Percentiles rank a stretch among this genome's conserved stretches.
Evolutionary conservation across 1,139 yeast genomes (phyloP).

Genomic region (Yamadazyma diddensiae): DNA sequence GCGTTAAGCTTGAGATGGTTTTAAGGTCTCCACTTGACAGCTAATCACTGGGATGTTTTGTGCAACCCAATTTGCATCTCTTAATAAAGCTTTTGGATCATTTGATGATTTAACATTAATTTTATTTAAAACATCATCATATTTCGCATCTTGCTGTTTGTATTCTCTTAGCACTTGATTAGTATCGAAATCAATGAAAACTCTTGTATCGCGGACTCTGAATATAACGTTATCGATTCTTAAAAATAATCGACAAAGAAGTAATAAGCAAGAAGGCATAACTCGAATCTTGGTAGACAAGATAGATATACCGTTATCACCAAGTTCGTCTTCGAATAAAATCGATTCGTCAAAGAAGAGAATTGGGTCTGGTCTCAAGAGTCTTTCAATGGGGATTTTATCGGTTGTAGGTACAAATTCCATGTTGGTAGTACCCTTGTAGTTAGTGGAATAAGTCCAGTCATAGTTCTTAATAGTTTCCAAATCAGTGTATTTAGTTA

Average conservation of each 20-base stretch:
- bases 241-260: conserved; percentile 74
- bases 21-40: conserved; percentile 12
- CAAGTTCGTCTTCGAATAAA: conserved; percentile 90
- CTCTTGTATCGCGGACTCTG: conserved; percentile 79
- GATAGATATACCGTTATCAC: conserved; percentile 89
- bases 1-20: background rate
- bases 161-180: conserved; percentile 70
- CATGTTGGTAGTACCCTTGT: conserved; percentile 55
- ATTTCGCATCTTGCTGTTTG: conserved; percentile 68
- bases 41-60: conserved; percentile 49
- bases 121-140: conserved; percentile 49
- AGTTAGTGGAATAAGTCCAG: conserved; percentile 91
- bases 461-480: conserved; percentile 71
- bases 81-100: conserved; percentile 72
- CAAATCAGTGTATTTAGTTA: conserved; percentile 38
- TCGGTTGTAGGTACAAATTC: conserved; percentile 21
- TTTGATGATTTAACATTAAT: conserved; percentile 36
- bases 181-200: conserved; percentile 74
- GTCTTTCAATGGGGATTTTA: conserved; percentile 64
- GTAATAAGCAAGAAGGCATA: conserved; percentile 75
- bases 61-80: conserved; percentile 85
- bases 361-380: conserved; percentile 79
- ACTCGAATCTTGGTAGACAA: conserved; percentile 79
- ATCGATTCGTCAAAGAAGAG: conserved; percentile 85
- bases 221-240: conserved; percentile 88